Conservation (phyloP, 441 rosid species). For the Gossypium davidsonii region DNA sequence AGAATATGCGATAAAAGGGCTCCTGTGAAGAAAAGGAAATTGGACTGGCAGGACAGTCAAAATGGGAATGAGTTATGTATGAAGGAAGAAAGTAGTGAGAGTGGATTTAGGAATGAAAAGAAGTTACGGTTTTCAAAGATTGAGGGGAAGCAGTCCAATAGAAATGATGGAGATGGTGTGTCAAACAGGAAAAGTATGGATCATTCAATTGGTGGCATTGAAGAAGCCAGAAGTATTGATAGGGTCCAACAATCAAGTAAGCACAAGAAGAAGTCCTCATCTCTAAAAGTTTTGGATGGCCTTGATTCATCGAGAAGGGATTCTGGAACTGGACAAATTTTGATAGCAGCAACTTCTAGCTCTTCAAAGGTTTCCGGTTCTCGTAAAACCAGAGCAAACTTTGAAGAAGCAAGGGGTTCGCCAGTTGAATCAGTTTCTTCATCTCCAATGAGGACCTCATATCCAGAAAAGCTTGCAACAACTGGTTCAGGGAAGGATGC, state of each 20-base stretch:
- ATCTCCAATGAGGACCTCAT: constrained; percentile 47
- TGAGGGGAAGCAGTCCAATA: constrained; percentile 22
- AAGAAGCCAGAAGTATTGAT: constrained; percentile 22
- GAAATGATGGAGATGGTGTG: constrained; percentile 19
- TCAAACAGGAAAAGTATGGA: constrained; percentile 24
- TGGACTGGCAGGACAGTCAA: constrained; percentile 27
- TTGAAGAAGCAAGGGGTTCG: constrained; percentile 48
- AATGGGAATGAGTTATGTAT: constrained; percentile 23
- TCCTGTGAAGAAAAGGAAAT: constrained; percentile 41
- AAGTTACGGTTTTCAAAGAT: constrained; percentile 27
- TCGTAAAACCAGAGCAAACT: constrained; percentile 35
- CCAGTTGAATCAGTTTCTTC: constrained; percentile 80
- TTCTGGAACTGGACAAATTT: constrained; percentile 36
- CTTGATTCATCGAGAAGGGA: constrained; percentile 30
- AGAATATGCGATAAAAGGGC: constrained; percentile 23
- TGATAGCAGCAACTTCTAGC: constrained; percentile 51
- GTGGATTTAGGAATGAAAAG: constrained; percentile 29
- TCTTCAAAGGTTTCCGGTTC: constrained; percentile 58
- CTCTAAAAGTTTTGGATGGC: constrained; percentile 26
- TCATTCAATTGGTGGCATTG: constrained; percentile 24
- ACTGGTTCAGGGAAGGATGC: constrained; percentile 23
- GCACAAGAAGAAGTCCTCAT: constrained; percentile 21
- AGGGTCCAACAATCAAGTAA: constrained; percentile 22
- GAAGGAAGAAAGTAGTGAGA: constrained; percentile 38
- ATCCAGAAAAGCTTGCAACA: constrained; percentile 32